Evolutionary conservation across 2,329 filamentous ascomycete species (phyloP).

Genomic region (Aspergillus sp.): DNA sequence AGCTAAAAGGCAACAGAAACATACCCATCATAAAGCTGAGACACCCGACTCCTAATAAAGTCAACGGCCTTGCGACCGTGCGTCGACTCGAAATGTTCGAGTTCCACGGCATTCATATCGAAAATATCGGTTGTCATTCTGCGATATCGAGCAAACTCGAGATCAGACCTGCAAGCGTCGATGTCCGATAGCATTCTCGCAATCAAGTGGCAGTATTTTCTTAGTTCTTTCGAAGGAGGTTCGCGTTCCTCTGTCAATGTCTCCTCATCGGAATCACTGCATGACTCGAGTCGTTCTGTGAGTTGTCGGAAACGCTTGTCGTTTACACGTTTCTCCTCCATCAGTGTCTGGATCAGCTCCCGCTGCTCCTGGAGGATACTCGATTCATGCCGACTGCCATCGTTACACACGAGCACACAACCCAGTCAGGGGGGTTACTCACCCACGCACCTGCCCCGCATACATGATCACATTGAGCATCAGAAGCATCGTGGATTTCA

Average conservation of each 20-base stretch:
- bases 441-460: constrained; percentile 15
- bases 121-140: constrained; percentile 1
- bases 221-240: neutral
- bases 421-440: constrained; percentile 1
- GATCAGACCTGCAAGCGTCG: neutral
- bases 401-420: too few species aligned
- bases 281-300: neutral
- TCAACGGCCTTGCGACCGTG: neutral
- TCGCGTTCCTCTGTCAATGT: too few species aligned
- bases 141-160: constrained; percentile 1
- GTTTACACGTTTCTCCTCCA: neutral
- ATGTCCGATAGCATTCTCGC: neutral
- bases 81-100: neutral
- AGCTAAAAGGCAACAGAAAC: too few species aligned
- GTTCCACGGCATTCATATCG: neutral
- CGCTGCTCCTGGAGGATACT: constrained; percentile 1
- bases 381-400: neutral
- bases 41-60: neutral
- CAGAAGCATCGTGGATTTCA: constrained; percentile 21
- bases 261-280: too few species aligned
- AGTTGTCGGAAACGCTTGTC: neutral
- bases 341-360: neutral
- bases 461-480: constrained; percentile 25
- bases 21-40: too few species aligned
- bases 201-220: neutral